Evolutionary conservation across 148 eudicot species (phyloP).

Genomic region (Vaccinium macrocarpon): DNA sequence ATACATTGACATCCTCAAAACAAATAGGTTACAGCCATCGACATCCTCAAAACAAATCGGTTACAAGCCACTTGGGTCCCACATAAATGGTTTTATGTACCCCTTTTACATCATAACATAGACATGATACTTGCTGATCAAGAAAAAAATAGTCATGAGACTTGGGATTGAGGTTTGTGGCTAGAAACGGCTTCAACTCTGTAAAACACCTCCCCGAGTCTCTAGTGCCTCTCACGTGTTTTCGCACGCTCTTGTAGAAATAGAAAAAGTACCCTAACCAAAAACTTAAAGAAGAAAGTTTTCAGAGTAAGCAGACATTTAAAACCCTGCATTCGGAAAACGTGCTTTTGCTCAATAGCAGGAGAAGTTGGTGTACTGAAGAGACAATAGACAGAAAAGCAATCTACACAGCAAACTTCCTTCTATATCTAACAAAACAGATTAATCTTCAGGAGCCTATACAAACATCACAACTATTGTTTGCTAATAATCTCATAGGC

Average conservation of each 20-base stretch:
- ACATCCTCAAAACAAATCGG: no score
- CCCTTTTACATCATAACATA: no score
- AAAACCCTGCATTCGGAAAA: neutral
- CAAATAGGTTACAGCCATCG: neutral
- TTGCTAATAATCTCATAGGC: neutral
- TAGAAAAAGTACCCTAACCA: no score
- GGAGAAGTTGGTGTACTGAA: neutral
- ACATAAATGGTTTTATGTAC: no score
- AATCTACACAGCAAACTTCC: neutral
- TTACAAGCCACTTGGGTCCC: no score
- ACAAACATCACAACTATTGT: neutral
- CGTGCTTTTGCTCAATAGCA: neutral
- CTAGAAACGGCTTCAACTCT: neutral
- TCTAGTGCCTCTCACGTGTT: no score
- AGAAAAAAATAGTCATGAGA: neutral
- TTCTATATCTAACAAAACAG: neutral
- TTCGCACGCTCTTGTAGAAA: no score
- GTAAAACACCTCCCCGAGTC: no score
- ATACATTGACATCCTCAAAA: neutral
- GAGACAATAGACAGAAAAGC: neutral
- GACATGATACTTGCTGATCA: no score
- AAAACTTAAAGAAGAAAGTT: no score
- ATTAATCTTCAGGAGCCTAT: neutral
- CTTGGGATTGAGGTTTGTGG: neutral
- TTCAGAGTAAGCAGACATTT: no score